Base-by-base conservation (phyloP, 163 green algal species). In the Scenedesmus sp. region DNA sequence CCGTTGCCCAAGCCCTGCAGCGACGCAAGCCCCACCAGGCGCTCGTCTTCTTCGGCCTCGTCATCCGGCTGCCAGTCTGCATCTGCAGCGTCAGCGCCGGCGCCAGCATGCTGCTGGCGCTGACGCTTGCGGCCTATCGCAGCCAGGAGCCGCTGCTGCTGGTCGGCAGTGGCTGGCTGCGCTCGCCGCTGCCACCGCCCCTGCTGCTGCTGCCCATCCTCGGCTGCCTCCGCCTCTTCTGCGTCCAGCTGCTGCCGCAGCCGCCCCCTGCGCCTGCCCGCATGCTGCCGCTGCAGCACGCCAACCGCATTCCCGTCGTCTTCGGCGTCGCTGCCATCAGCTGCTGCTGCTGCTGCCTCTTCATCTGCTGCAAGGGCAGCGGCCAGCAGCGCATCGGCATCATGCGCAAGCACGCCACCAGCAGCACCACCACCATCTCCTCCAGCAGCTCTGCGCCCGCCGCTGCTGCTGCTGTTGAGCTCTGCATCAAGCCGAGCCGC, bases 61-160 rank as follows among this genome's bases (percentile, higher is more conserved):
- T 96, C 94, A 26, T 96, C 94, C 72, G 95, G 85, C 49, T 94
- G 90, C 44, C 93, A 94, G 30, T 96, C 95, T 26, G 94, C 94
- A 43, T 96, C 95, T 72, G 95, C 94, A 37, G 96, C 95, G 46
- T 95, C 94, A 43, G 30, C 46, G n/a, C n/a, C n/a, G n/a, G n/a
- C n/a, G n/a, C 35, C 65, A 24, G 46, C 46, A 22, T 59, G 42
- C 42, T 59, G 78, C 78, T 81, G 78, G 1, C 46, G 81, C 81
- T 70, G 49, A 1, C 49, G 85, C 82, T 70, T 30, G 44, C 43
- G 53, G 49, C 33, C 30, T 10, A 88, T 91, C 16, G 80, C 89
- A 87, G 40, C 49, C 65, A 68, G 81, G 12, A 81, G 81, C 79
- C 44, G 46, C 46, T 83, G 70, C 85, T 90, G 85, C 51, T 84